A percentile compares a stretch with the other conserved stretches of the same genome.
These are phyloP conservation scores for Cenococcum geophilum DNA, from an alignment of 495 filamentous ascomycete genomes.

Conservation along the genomic window DNA sequence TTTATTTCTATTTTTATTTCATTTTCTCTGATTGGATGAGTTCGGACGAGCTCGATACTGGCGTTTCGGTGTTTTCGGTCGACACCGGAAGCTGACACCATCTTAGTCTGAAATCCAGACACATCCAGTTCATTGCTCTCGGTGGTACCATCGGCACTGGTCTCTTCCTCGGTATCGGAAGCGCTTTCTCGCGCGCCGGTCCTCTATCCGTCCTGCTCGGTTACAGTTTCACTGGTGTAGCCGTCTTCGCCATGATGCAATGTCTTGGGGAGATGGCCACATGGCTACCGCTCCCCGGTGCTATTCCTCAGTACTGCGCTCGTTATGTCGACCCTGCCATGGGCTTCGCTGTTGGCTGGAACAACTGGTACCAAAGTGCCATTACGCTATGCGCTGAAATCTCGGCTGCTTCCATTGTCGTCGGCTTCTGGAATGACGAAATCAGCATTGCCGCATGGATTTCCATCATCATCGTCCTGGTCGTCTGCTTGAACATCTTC, in stretches of 20 bases:
- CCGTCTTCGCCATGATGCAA: slow-evolving; percentile 57
- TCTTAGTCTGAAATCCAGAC: slow-evolving; percentile 44
- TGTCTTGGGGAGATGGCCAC: slow-evolving; percentile 63
- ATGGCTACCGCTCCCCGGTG: slow-evolving; percentile 66
- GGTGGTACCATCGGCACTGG: slow-evolving; percentile 73
- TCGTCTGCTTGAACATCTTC: slow-evolving; percentile 61
- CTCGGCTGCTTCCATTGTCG: slow-evolving; percentile 65
- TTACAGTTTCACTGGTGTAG: slow-evolving; percentile 61
- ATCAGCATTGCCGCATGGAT: slow-evolving; percentile 62
- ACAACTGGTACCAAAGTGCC: slow-evolving; percentile 42
- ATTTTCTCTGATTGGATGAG: background rate
- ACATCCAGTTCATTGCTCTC: slow-evolving; percentile 57
- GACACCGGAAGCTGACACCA: slow-evolving; percentile 9
- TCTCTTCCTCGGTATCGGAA: slow-evolving; percentile 65
- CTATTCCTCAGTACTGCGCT: slow-evolving; percentile 68
- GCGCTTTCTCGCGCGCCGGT: slow-evolving; percentile 55
- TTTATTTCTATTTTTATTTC: background rate
- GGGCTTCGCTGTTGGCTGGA: slow-evolving; percentile 78
- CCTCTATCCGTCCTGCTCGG: slow-evolving; percentile 63
- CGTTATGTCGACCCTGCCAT: slow-evolving; percentile 67
- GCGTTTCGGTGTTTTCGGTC: no score
- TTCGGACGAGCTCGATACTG: background rate
- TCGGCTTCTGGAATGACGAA: slow-evolving; percentile 64
- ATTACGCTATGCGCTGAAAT: slow-evolving; percentile 72
- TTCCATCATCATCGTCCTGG: slow-evolving; percentile 65